Base-by-base conservation (phyloP, 2,329 filamentous ascomycete genomes). In the Parafenestella ontariensis region DNA sequence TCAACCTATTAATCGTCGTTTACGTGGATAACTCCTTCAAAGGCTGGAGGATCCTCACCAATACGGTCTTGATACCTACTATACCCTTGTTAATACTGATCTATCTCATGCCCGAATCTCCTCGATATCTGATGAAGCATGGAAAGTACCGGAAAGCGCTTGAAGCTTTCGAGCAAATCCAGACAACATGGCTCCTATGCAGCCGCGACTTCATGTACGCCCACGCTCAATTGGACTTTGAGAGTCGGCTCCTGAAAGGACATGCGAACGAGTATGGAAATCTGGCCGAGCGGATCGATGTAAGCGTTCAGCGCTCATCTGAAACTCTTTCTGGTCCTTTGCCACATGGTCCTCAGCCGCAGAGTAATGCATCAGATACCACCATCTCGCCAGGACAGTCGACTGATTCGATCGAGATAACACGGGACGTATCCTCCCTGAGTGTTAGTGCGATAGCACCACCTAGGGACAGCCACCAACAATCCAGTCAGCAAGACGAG, bases 141-240 rank as follows among this genome's bases (percentile, higher is more conserved):
- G 64, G 64, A 10, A 47, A 36, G 10, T 66, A 66, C 29, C 13
- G 51, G 33, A 59, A 57, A 46, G 64, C 64, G 2, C 49, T 66
- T 5, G 46, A 66, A 13, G 42, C 62, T 11, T 66, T 66, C 39
- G 49, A 48, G 20, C 55, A 60, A 31, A 52, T 66, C 13, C 62
- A 65, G 17, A 65, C 64, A 29, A 65, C 59, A 2, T 52, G 46
- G 3, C 41, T 65, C 0, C 36, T 64, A n/a, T 62, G 58, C 13
- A 63, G 58, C 26, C 59, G 62, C 1, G 62, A 66, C 46, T 61
- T 66, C 50, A 62, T 66, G 59, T 66, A 66, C 26, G 60, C 62
- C 5, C 64, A 66, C 47, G 62, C 62, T 9, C 64, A 66, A 28
- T 46, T 66, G 1, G 64, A 65, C 26, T 62, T 65, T 40, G 64